phyloP scores from a whole-genome alignment of 495 filamentous ascomycete genomes.

The Letharia lupina region DNA sequence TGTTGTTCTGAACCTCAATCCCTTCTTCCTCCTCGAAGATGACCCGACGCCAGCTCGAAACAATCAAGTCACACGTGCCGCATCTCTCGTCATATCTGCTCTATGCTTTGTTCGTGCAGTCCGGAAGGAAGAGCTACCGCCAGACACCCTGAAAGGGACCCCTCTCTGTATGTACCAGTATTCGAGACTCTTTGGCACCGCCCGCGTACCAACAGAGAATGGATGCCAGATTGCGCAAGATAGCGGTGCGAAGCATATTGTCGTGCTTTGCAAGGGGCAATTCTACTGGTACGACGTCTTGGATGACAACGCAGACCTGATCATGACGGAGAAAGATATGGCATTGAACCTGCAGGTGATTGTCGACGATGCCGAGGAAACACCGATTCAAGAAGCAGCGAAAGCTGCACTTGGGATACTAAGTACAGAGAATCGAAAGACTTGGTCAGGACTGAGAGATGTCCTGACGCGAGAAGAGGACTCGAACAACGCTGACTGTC shows the following conservation, averaged over 20 bases:
- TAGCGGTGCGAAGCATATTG: slow-evolving; percentile 76
- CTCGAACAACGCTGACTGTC: slow-evolving; percentile 90
- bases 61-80: slow-evolving; percentile 90
- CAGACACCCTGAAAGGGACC: slow-evolving; percentile 72
- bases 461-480: slow-evolving; percentile 76
- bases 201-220: slow-evolving; percentile 87
- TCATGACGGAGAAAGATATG: slow-evolving; percentile 96
- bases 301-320: slow-evolving; percentile 86
- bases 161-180: slow-evolving; percentile 98
- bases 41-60: slow-evolving; percentile 93
- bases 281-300: slow-evolving; percentile 99
- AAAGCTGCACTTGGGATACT: slow-evolving; percentile 89
- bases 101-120: slow-evolving; percentile 90
- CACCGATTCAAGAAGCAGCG: slow-evolving; percentile 85
- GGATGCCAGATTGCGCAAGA: slow-evolving; percentile 96
- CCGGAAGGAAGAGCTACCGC: slow-evolving; percentile 83
- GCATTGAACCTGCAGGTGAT: slow-evolving; percentile 88
- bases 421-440: slow-evolving; percentile 92
- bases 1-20: slow-evolving; percentile 94
- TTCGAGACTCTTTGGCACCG: slow-evolving; percentile 89
- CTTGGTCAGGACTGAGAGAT: slow-evolving; percentile 87
- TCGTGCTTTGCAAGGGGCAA: slow-evolving; percentile 91
- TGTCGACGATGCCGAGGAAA: slow-evolving; percentile 79
- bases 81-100: slow-evolving; percentile 83
- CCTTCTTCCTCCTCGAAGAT: slow-evolving; percentile 95